phyloP scores from a whole-genome alignment of 257 asterid species.

The Gentiana dahurica region DNA sequence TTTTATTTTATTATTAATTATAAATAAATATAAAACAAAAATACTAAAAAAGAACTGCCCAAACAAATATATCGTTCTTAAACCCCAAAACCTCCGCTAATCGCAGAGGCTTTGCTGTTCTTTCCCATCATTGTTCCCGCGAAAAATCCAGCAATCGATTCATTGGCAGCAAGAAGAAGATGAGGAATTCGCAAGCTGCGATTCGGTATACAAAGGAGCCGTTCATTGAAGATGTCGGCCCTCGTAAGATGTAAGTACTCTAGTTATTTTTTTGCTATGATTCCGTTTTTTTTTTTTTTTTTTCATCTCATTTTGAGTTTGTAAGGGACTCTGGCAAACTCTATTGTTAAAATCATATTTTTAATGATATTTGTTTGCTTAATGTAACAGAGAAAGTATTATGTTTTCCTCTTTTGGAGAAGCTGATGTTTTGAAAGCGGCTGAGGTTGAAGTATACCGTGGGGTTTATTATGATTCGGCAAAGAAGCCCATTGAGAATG shows the following conservation, averaged over 20 bases:
- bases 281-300: not conserved
- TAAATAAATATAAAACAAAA: too few species aligned
- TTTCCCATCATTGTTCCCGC: too few species aligned
- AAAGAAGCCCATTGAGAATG: constrained; percentile 39
- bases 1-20: too few species aligned
- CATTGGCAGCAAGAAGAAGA: constrained; percentile 11
- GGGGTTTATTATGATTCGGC: constrained; percentile 46
- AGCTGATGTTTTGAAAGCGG: constrained; percentile 49
- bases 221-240: constrained; percentile 78
- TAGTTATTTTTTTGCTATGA: not conserved
- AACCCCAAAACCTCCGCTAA: too few species aligned
- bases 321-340: not conserved
- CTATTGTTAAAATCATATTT: not conserved
- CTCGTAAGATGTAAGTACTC: constrained; percentile 57
- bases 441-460: constrained; percentile 57
- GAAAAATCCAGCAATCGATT: too few species aligned
- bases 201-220: constrained; percentile 62
- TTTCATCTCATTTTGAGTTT: not conserved
- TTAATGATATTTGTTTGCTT: not conserved
- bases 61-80: too few species aligned
- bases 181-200: constrained; percentile 28
- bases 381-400: constrained; percentile 54
- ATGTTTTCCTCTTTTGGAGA: constrained; percentile 55
- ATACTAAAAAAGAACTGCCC: too few species aligned
- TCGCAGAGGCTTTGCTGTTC: too few species aligned